phyloP scores from a whole-genome alignment of 768 basidiomycete genomes.

The Tremella mesenterica region DNA sequence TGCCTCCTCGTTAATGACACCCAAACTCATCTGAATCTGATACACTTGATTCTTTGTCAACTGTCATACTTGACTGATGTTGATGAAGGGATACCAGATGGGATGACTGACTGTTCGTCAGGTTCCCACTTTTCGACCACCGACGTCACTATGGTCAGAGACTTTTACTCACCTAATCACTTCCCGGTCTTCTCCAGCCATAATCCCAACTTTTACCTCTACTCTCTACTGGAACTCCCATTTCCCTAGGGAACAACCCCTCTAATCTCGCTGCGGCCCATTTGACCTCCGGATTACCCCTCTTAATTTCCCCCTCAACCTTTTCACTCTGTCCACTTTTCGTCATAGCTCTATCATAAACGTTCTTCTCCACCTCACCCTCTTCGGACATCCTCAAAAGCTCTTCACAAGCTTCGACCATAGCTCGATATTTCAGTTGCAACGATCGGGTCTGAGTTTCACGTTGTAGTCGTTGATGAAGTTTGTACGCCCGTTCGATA shows the following conservation, averaged over 20 bases:
- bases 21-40: no score
- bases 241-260: conserved; percentile 72
- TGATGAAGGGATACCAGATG: no score
- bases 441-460: conserved; percentile 62
- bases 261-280: conserved; percentile 57
- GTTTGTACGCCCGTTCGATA: conserved; percentile 79
- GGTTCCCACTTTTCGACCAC: no score
- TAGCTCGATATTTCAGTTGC: conserved; percentile 66
- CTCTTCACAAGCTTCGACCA: conserved; percentile 78
- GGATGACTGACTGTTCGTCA: no score
- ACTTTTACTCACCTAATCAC: no score
- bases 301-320: conserved; percentile 47
- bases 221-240: conserved; percentile 76
- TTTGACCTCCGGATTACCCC: conserved; percentile 60
- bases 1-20: no score
- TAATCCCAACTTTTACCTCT: conserved; percentile 74
- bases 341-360: conserved; percentile 29
- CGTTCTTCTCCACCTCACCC: conserved; percentile 35
- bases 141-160: no score
- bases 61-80: no score
- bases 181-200: conserved; percentile 54
- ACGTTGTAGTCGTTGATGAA: conserved; percentile 67
- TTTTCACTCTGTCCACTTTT: not conserved
- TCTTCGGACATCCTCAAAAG: conserved; percentile 55
- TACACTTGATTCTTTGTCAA: no score